A percentile compares a stretch with the other conserved stretches of the same genome.
These are phyloP conservation scores for Marchantia polymorpha DNA, from an alignment of 225 moss, liverwort and hornwort species.

Conservation along the genomic window DNA sequence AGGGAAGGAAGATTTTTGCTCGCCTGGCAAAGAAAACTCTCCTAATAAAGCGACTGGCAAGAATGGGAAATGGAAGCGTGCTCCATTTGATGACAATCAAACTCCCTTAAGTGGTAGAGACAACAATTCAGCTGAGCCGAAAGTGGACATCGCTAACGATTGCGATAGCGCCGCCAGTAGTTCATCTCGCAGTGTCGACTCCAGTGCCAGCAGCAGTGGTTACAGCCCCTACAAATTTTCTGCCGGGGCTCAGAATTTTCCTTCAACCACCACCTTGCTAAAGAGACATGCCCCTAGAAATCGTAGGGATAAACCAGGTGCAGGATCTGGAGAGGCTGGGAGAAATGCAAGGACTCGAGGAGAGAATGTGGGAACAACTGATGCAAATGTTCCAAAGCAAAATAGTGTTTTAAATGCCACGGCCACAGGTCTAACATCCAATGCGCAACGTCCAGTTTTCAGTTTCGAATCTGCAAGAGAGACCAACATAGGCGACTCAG, in stretches of 20 bases:
- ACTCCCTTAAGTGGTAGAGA: conserved; percentile 40
- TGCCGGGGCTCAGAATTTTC: conserved; percentile 54
- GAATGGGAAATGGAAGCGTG: conserved; percentile 51
- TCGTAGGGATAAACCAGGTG: conserved; percentile 40
- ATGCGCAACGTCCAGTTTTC: conserved; percentile 32
- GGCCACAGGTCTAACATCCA: conserved; percentile 15
- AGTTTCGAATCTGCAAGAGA: conserved; percentile 25
- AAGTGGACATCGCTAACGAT: conserved; percentile 38
- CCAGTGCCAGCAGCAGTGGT: conserved; percentile 46
- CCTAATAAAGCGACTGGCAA: conserved; percentile 32
- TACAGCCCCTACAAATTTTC: conserved; percentile 59
- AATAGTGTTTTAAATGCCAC: conserved; percentile 25
- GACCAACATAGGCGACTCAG: conserved; percentile 30
- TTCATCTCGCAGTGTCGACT: conserved; percentile 46
- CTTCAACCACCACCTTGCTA: conserved; percentile 40
- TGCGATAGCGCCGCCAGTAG: conserved; percentile 41
- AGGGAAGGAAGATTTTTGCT: conserved; percentile 45
- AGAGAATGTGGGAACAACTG: conserved; percentile 32
- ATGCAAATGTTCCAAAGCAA: conserved; percentile 22
- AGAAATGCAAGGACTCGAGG: conserved; percentile 31
- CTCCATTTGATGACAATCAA: conserved; percentile 37
- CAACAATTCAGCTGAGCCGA: conserved; percentile 39
- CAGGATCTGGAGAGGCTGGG: conserved; percentile 24
- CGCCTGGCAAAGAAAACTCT: conserved; percentile 31
- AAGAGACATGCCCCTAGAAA: conserved; percentile 57